Evolutionary conservation across 108 stramenopile genomes (phyloP).

Genomic region (Parietichytrium sp.): DNA sequence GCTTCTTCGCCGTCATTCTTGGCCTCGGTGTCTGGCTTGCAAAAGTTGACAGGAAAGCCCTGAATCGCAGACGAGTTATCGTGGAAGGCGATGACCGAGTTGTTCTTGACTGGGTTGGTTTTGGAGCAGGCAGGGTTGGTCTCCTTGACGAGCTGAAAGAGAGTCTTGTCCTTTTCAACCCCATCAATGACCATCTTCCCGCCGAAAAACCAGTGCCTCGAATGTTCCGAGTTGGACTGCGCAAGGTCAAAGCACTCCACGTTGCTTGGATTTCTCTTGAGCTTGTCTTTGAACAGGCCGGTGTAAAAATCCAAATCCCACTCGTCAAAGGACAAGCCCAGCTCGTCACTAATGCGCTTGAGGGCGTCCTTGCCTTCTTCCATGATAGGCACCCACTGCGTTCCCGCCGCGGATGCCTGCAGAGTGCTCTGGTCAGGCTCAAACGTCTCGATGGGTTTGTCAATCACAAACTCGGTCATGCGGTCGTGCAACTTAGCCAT

Average conservation of each 20-base stretch:
- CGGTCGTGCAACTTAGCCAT: conserved; percentile 81
- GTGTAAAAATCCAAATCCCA: conserved; percentile 97
- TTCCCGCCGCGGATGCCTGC: conserved; percentile 65
- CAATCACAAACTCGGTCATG: conserved; percentile 95
- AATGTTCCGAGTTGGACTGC: conserved; percentile 96
- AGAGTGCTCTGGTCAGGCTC: conserved; percentile 50
- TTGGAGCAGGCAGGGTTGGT: conserved; percentile 69
- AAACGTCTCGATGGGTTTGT: conserved; percentile 74
- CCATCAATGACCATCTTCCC: conserved; percentile 98
- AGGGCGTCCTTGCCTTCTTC: conserved; percentile 81
- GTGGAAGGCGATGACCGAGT: conserved; percentile 95
- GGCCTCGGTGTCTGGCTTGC: conserved; percentile 30
- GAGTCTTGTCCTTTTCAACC: conserved; percentile 79
- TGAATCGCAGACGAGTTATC: conserved; percentile 92
- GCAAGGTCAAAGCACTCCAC: conserved; percentile 99
- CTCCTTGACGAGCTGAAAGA: conserved; percentile 96
- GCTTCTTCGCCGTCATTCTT: background rate
- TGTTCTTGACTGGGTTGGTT: conserved; percentile 57
- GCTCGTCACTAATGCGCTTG: conserved; percentile 80
- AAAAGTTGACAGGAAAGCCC: conserved; percentile 65
- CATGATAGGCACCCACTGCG: conserved; percentile 82
- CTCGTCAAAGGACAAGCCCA: conserved; percentile 93
- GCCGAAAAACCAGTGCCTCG: conserved; percentile 99
- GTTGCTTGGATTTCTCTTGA: conserved; percentile 91
- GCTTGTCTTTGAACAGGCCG: conserved; percentile 86